Base-by-base conservation (phyloP, 352 stramenopile species). In the Peronosclerospora sorghi region DNA sequence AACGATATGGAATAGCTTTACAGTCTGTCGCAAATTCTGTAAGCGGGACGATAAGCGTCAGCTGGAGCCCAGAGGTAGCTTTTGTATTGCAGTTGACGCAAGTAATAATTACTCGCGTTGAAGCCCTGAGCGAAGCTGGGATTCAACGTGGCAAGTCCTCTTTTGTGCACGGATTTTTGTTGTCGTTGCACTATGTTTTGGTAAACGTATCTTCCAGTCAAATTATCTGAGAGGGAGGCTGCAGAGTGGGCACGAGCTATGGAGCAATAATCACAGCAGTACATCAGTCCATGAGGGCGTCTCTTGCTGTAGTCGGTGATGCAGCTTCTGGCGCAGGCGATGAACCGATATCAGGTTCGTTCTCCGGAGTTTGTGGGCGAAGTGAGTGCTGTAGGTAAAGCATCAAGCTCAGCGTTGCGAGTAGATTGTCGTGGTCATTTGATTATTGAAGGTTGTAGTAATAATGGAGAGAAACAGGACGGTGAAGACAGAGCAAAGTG, bases 401-500 rank as follows among this genome's bases (percentile, higher is more conserved):
- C 68, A 1, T 57, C 57, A 9, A 57, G 56, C 34, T 78, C 80
- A 6, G 69, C 73, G 2, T 34, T 88, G 27, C 72, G 67, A 32
- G 68, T 95, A 5, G 78, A 95, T 48, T 92, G 74, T 45, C 65
- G 72, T 6, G 80, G 80, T 10, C 81, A 91, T 43, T 55, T 86
- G 28, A 85, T 89, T 38, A 49, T 88, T 20, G 71, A 86, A 18
- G 54, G 56, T 27, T 36, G 34, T 1, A 59, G 69, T 28, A 32
- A 35, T 12, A 62, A 39, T n/a, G 62, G 61, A 15, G 65, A 65
- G 8, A 26, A 26, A 26, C 56, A 64, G 20, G 65, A 75, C 8
- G 70, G 63, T 26, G 68, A 48, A 15, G 75, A 85, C 28, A 3
- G 64, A 83, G 19, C 77, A 93, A 40, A 76, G 77, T 23, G 79